Percentiles rank a stretch among this genome's conserved stretches.
Evolutionary conservation across 2,329 filamentous ascomycete genomes (phyloP).

Genomic region (Arthroderma uncinatum): DNA sequence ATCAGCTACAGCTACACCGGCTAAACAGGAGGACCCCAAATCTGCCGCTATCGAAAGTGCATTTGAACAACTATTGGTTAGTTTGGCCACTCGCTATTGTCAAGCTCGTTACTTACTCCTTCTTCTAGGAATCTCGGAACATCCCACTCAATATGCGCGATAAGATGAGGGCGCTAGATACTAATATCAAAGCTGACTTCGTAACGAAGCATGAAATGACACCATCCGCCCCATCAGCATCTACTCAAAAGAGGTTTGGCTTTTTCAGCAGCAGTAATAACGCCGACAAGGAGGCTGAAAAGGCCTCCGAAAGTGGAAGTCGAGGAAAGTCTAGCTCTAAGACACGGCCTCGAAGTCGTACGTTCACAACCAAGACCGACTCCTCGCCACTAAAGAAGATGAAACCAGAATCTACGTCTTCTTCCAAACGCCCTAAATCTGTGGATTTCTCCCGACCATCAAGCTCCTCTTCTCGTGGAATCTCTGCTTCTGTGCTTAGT

Average conservation of each 20-base stretch:
- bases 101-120: constrained; percentile 19
- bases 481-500: constrained; percentile 46
- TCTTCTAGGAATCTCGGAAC: constrained; percentile 64
- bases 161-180: constrained; percentile 82
- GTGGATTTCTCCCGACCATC: constrained; percentile 55
- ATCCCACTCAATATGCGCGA: constrained; percentile 89
- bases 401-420: constrained; percentile 53
- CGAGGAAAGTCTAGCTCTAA: constrained; percentile 30
- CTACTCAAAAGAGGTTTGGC: constrained; percentile 11
- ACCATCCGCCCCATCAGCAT: constrained; percentile 28
- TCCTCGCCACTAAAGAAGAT: constrained; percentile 63
- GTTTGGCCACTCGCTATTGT: constrained; percentile 31
- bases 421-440: constrained; percentile 61
- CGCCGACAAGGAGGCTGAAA: constrained; percentile 33
- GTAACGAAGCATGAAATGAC: constrained; percentile 62
- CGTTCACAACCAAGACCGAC: constrained; percentile 67
- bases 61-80: constrained; percentile 51
- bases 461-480: constrained; percentile 46
- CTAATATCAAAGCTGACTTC: constrained; percentile 90
- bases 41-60: constrained; percentile 46
- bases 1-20: constrained; percentile 32
- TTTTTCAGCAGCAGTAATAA: constrained; percentile 20
- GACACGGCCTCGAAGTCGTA: constrained; percentile 54
- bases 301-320: constrained; percentile 32
- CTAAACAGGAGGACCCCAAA: constrained; percentile 39